These are phyloP conservation scores for Boletus subparvulus DNA, from an alignment of 768 basidiomycete genomes.

Conservation along the genomic window DNA sequence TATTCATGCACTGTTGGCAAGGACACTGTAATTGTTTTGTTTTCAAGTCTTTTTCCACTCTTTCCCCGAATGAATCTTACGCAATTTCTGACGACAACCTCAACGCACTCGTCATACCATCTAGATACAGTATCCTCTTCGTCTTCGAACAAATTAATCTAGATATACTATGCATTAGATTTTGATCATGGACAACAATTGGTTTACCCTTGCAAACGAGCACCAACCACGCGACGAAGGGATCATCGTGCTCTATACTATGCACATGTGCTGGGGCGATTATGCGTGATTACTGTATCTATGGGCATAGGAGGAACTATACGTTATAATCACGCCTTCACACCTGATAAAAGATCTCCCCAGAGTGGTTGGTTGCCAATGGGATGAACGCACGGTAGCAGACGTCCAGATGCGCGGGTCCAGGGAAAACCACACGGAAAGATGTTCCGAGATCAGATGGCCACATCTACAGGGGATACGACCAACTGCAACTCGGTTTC, in stretches of 20 bases:
- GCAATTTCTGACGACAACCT: neutral
- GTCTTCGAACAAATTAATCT: no score
- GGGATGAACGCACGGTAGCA: neutral
- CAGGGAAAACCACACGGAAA: neutral
- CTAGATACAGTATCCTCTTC: neutral
- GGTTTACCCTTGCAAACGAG: neutral
- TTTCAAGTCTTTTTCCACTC: neutral
- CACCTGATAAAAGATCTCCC: neutral
- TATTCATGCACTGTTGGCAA: constrained; percentile 1
- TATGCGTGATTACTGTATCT: neutral
- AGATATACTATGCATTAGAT: constrained; percentile 1
- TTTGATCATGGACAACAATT: neutral
- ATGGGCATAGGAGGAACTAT: neutral
- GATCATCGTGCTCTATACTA: no score
- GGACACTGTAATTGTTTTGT: constrained; percentile 5
- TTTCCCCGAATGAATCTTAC: neutral
- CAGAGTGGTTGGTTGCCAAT: no score
- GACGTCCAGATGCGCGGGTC: neutral
- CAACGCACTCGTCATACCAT: neutral
- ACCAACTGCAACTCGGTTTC: neutral
- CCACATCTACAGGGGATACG: neutral
- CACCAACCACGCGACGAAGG: neutral
- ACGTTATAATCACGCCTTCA: neutral
- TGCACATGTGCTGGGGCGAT: neutral
- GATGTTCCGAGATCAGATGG: neutral